A percentile compares a stretch with the other conserved stretches of the same genome.
Conservation (phyloP, 176 grass and related monocot genomes). For the sorghum (Sorghum bicolor) region Sorghum_bicolor_NCBIv3 NC_012875.2:3377001-3377500, state of each 20-base stretch:
- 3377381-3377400: background rate
- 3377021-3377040: background rate
- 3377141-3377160: slow-evolving; percentile 53
- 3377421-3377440: no score
- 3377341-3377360: background rate
- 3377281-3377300: background rate
- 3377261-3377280: slow-evolving; percentile 52
- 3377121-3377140: background rate
- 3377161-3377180: slow-evolving; percentile 68
- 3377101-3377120: background rate
- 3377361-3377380: background rate
- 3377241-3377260: slow-evolving; percentile 66
- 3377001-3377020: background rate
- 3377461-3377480: no score
- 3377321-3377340: no score
- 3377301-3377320: no score
- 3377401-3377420: background rate
- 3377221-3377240: slow-evolving; percentile 77
- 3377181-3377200: slow-evolving; percentile 58
- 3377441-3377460: no score
- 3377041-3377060: no score
- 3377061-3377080: background rate
- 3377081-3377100: background rate
- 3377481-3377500: no score
- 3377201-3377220: slow-evolving; percentile 61